Evolutionary conservation across 805 yeast genomes (phyloP).

Genomic region (Yamadazyma sp.): DNA sequence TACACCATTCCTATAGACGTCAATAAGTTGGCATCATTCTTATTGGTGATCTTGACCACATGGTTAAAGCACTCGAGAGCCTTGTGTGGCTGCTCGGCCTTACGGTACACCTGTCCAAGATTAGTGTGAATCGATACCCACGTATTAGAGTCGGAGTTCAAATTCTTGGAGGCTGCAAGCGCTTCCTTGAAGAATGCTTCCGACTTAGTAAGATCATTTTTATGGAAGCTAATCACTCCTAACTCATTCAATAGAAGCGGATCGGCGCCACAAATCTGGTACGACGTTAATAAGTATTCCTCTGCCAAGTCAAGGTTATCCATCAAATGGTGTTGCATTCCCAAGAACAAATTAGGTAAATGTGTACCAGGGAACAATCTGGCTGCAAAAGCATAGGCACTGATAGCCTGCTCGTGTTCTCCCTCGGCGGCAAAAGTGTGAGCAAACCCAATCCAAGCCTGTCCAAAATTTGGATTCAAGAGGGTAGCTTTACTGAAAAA

Average conservation of each 20-base stretch:
- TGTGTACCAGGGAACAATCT: constrained; percentile 89
- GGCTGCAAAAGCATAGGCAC: constrained; percentile 96
- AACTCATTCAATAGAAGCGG: constrained; percentile 88
- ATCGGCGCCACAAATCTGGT: constrained; percentile 76
- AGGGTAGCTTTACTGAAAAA: constrained; percentile 88
- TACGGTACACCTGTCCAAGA: constrained; percentile 84
- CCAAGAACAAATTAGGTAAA: constrained; percentile 82
- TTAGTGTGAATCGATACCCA: constrained; percentile 85
- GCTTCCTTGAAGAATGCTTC: constrained; percentile 73
- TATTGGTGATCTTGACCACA: constrained; percentile 66
- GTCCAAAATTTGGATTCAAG: constrained; percentile 84
- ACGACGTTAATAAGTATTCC: constrained; percentile 77
- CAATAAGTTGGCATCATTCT: constrained; percentile 67
- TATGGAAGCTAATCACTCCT: constrained; percentile 89
- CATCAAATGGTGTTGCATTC: constrained; percentile 94
- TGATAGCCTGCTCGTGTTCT: constrained; percentile 98
- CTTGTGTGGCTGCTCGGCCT: constrained; percentile 57
- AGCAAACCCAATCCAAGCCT: constrained; percentile 98
- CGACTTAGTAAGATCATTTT: constrained; percentile 63
- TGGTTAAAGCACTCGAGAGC: constrained; percentile 75
- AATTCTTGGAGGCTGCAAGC: constrained; percentile 59
- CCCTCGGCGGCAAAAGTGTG: constrained; percentile 97
- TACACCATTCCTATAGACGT: constrained; percentile 85
- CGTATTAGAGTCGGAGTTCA: constrained; percentile 77
- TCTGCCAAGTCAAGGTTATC: constrained; percentile 79